Evolutionary conservation across 305 asterid genomes (phyloP), one percentile per base, ranked within the genome.

Genomic region (Fraxinus ornus): DNA sequence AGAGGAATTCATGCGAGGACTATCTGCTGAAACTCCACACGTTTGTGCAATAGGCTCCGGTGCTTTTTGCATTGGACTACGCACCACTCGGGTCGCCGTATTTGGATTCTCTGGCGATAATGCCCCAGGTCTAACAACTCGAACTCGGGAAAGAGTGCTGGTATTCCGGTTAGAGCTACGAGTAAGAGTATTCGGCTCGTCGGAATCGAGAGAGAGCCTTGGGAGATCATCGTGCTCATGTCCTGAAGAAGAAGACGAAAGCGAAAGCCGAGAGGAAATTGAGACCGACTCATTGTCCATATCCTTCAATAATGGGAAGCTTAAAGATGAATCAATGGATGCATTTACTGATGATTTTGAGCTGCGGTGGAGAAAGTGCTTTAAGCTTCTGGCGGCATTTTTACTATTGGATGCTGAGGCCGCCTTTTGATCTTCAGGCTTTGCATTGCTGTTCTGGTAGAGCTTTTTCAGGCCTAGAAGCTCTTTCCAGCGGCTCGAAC

Each of bases 1-100:
- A 0, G 94, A 95, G 0, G 98, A 91, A 84, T 93, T 95, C 97
- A 95, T 92, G 10, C 98, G 86, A 9, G 98, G 98, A 78, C 98
- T 95, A 72, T 95, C 97, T 6, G 85, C 95, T 2, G 97, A 92
- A 26, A 84, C 87, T 24, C 91, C 91, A 0, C 91, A 82, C 7
- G 82, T 86, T 24, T 88, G 87, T 15, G 22, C 84, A 1, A 80
- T 57, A 1, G 87, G n/a, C 35, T 91, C 96, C 36, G 89, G 85
- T 47, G 89, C 87, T 78, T 88, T 87, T 52, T 91, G 79, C 80
- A 86, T 76, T 7, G 93, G 90, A 44, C 93, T 90, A 79, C 97
- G 88, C 77, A 91, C 90, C 13, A 77, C 83, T 28, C 92, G 87
- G 73, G 79, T 37, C 19, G 84, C 84, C 0, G 83, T 82, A 41